These are phyloP conservation scores for Elongisporangium anandrum DNA, from an alignment of 352 stramenopile species.

Conservation along the genomic window DNA sequence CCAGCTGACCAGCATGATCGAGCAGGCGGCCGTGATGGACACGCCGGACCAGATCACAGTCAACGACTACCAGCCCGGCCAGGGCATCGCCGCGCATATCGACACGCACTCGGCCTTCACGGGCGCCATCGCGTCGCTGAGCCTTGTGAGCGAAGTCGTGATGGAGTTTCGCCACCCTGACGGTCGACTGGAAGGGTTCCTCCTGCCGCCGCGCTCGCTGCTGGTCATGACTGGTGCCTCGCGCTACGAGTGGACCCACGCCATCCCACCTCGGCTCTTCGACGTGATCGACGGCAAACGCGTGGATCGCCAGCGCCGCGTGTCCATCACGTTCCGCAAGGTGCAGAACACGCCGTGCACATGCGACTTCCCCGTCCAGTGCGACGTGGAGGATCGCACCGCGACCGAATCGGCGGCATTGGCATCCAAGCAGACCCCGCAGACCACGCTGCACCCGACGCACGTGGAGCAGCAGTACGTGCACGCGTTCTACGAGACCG, in stretches of 20 bases:
- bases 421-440: conserved; percentile 1
- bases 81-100: conserved; percentile 85
- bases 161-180: conserved; percentile 82
- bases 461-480: conserved; percentile 77
- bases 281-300: conserved; percentile 81
- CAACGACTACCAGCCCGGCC: conserved; percentile 88
- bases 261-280: conserved; percentile 75
- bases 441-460: conserved; percentile 39
- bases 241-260: conserved; percentile 88
- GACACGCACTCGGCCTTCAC: conserved; percentile 89
- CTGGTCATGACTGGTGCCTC: conserved; percentile 80
- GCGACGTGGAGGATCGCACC: conserved; percentile 30
- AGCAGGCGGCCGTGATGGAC: conserved; percentile 47
- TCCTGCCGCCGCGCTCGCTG: conserved; percentile 70
- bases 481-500: conserved; percentile 84
- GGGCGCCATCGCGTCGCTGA: conserved; percentile 76
- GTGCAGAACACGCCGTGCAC: conserved; percentile 63
- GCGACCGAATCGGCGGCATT: conserved; percentile 8
- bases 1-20: conserved; percentile 49
- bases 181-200: conserved; percentile 46
- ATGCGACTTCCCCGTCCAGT: conserved; percentile 68
- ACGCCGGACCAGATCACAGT: conserved; percentile 77
- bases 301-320: conserved; percentile 50
- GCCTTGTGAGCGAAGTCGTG: conserved; percentile 71
- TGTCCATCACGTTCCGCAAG: conserved; percentile 89